Conservation (phyloP, 2,329 filamentous ascomycete genomes). For the Albophoma yamanashiensis region DNA sequence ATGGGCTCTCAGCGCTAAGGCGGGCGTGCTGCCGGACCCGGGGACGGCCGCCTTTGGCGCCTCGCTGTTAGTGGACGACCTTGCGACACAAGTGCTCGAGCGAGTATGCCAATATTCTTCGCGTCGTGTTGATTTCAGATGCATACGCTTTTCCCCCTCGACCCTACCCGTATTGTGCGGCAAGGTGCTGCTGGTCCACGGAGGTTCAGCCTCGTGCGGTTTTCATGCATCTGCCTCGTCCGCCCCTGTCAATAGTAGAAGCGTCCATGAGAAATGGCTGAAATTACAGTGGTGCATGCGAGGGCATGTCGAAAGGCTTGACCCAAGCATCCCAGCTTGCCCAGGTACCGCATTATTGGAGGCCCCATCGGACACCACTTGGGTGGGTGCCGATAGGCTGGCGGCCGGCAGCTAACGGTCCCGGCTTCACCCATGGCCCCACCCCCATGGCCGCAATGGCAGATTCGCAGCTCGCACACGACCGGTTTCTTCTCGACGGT, state of each 20-base stretch:
- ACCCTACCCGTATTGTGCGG: too few species aligned
- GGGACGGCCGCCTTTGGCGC: not conserved
- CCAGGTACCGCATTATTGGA: not conserved
- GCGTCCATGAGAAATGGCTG: not conserved
- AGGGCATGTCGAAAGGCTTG: not conserved
- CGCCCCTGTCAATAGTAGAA: not conserved
- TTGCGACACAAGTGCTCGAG: not conserved
- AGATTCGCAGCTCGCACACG: not conserved
- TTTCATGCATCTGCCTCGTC: not conserved
- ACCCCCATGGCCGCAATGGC: conserved; percentile 3
- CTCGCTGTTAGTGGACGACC: not conserved
- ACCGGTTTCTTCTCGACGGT: not conserved
- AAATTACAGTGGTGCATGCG: not conserved
- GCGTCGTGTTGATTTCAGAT: not conserved
- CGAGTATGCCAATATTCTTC: not conserved
- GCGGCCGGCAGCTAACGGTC: conserved; percentile 10
- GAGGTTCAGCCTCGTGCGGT: not conserved
- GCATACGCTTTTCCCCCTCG: too few species aligned
- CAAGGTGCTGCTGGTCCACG: not conserved
- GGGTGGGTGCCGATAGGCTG: conserved; percentile 20
- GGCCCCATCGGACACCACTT: not conserved
- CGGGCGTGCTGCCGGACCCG: not conserved
- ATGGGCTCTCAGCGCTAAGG: not conserved
- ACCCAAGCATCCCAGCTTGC: too few species aligned
- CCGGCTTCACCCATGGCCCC: conserved; percentile 1